These are phyloP conservation scores for Plantago coronopus DNA, from an alignment of 305 asterid species.

Conservation along the genomic window DNA sequence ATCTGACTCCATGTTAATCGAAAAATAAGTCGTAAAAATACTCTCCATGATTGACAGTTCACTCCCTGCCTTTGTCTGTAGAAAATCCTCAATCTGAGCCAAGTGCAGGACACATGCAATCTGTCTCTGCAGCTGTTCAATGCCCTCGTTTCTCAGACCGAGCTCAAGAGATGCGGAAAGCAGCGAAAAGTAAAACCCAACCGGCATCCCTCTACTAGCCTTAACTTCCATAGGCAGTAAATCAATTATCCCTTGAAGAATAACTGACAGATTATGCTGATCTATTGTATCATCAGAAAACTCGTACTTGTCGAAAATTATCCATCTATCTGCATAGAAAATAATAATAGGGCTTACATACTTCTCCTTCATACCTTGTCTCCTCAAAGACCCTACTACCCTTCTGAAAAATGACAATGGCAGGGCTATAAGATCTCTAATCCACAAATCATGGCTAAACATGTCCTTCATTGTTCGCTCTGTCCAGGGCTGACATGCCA, in stretches of 20 bases:
- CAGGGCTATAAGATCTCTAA: constrained; percentile 55
- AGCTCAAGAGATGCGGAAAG: constrained; percentile 41
- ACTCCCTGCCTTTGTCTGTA: constrained; percentile 25
- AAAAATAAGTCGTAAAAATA: constrained; percentile 39
- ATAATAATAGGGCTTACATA: constrained; percentile 61
- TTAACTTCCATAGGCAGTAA: constrained; percentile 45
- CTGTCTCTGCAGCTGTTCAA: constrained; percentile 47
- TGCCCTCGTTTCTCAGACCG: constrained; percentile 29
- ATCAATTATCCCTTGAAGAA: constrained; percentile 46
- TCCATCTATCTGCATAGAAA: constrained; percentile 51
- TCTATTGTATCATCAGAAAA: constrained; percentile 17
- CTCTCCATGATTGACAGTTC: constrained; percentile 48
- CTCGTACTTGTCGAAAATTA: constrained; percentile 23
- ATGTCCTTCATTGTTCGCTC: constrained; percentile 22
- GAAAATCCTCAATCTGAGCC: constrained; percentile 50
- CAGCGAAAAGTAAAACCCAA: constrained; percentile 58
- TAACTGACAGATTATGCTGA: constrained; percentile 13
- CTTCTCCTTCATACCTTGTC: constrained; percentile 78
- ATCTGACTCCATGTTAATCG: constrained; percentile 27
- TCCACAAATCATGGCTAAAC: constrained; percentile 53
- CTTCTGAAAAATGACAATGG: constrained; percentile 58
- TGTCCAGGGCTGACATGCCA: constrained; percentile 32
- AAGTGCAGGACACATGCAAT: constrained; percentile 42
- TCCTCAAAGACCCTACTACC: constrained; percentile 56
- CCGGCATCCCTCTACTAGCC: constrained; percentile 47